Base-by-base conservation (phyloP, 345 rosid genomes). In the Noccaea caerulescens region DNA sequence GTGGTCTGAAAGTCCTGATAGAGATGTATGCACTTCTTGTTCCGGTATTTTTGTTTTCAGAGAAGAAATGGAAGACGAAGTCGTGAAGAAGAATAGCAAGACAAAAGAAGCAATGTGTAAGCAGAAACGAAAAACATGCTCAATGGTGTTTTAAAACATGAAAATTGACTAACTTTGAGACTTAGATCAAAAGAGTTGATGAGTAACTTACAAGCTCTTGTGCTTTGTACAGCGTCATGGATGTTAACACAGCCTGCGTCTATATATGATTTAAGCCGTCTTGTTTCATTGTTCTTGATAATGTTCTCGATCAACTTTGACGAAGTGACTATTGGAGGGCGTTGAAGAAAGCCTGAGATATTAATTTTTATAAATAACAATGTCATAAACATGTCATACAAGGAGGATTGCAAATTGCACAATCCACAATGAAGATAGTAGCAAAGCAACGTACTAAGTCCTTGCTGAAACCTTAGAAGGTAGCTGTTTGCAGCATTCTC, bases 201-300 rank as follows among this genome's bases (percentile, higher is more conserved):
- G 2, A 61, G 58, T 8, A 54, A 57, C 89, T 73, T 82, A 92
- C 96, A 86, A 84, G 87, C 86, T 84, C 58, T 73, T 71, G 79
- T 72, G 75, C 75, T 82, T 53, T 81, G 83, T n/a, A 80, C 72
- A 9, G 72, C 75, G 46, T 79, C 92, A 58, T 78, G 75, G 20
- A 52, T 62, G 54, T 80, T 79, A 23, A 76, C 50, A 75, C 92
- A 81, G 34, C 93, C 92, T 37, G 84, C 80, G 74, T 77, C 83
- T 41, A 87, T 45, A 58, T 89, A 92, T 13, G 87, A 86, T 72
- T 80, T 72, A 42, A 87, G 68, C 77, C 88, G 75, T 73, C 56
- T 79, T 44, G 92, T 86, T 72, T 89, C 89, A 73, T 84, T 89
- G 3, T 82, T 78, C 77, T 81, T 81, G 14, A 87, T 54, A 54